phyloP scores from a whole-genome alignment of 192 early-diverging fungal genomes.

The Backusella parvicylindrica region DNA sequence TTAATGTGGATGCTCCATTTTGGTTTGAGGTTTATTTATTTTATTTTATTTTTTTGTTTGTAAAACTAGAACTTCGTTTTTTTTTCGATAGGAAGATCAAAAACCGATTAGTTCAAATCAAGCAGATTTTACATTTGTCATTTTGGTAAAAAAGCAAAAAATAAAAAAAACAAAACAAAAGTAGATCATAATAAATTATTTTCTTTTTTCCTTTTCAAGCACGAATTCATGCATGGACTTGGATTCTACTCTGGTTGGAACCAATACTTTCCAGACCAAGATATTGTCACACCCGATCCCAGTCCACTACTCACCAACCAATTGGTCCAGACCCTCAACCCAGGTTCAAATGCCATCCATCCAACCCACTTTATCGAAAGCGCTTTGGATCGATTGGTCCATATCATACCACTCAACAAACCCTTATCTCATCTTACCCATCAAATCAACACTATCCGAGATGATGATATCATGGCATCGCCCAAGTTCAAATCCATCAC shows the following conservation, averaged over 20 bases:
- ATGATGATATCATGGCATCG: background rate
- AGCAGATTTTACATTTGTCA: conserved; percentile 41
- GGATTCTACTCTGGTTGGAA: conserved; percentile 37
- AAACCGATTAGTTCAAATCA: conserved; percentile 16
- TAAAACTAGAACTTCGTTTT: background rate
- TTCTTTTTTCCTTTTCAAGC: conserved; percentile 5
- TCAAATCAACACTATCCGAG: background rate
- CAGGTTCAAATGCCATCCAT: background rate
- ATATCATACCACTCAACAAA: background rate
- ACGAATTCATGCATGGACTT: conserved; percentile 43
- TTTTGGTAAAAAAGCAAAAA: conserved; percentile 16
- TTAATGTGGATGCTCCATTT: conserved; percentile 37
- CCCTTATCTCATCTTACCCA: background rate
- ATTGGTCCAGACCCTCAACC: background rate
- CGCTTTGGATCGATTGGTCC: conserved; percentile 27
- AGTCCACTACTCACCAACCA: conserved; percentile 4
- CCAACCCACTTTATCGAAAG: conserved; percentile 13
- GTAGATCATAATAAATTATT: background rate
- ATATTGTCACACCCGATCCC: conserved; percentile 26
- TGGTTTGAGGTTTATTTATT: conserved; percentile 29
- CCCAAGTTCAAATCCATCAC: background rate
- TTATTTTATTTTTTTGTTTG: background rate
- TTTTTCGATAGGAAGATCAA: conserved; percentile 16
- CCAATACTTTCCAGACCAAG: background rate
- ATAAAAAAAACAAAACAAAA: background rate